phyloP scores from a whole-genome alignment of 441 rosid genomes.

The Erodium moschatum region DNA sequence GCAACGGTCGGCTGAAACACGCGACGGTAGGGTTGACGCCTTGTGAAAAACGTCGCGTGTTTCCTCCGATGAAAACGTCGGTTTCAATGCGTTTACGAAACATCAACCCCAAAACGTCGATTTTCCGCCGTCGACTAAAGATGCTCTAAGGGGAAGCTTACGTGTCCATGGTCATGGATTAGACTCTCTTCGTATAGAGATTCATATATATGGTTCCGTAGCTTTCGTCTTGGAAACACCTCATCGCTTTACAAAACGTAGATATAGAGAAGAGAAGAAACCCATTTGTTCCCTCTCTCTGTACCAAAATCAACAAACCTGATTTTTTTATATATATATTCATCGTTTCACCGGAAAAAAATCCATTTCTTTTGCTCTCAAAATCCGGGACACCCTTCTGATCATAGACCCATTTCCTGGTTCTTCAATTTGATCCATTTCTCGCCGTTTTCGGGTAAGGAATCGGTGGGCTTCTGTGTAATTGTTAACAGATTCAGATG shows the following conservation, averaged over 20 bases:
- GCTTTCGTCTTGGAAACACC: constrained; percentile 20
- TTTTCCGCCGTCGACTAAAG: too few species aligned
- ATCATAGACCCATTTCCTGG: constrained; percentile 21
- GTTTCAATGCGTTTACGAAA: too few species aligned
- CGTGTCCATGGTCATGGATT: too few species aligned
- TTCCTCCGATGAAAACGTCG: too few species aligned
- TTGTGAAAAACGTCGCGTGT: too few species aligned
- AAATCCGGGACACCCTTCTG: constrained; percentile 21
- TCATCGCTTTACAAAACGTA: constrained; percentile 25
- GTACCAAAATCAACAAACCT: constrained; percentile 12
- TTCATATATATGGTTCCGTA: constrained; percentile 18
- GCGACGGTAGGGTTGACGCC: too few species aligned
- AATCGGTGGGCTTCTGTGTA: constrained; percentile 27
- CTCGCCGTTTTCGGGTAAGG: constrained; percentile 13
- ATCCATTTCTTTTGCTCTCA: background rate
- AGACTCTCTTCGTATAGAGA: background rate
- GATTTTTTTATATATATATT: background rate
- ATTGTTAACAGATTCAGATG: constrained; percentile 44
- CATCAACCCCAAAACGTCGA: too few species aligned
- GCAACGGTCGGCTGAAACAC: too few species aligned
- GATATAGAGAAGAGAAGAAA: constrained; percentile 27
- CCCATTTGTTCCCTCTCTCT: constrained; percentile 11
- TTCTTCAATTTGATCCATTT: background rate
- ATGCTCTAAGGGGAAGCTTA: constrained; percentile 14
- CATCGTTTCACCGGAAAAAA: constrained; percentile 7